phyloP scores from a whole-genome alignment of 2,329 filamentous ascomycete species.

The Nothopassalora personata region DNA sequence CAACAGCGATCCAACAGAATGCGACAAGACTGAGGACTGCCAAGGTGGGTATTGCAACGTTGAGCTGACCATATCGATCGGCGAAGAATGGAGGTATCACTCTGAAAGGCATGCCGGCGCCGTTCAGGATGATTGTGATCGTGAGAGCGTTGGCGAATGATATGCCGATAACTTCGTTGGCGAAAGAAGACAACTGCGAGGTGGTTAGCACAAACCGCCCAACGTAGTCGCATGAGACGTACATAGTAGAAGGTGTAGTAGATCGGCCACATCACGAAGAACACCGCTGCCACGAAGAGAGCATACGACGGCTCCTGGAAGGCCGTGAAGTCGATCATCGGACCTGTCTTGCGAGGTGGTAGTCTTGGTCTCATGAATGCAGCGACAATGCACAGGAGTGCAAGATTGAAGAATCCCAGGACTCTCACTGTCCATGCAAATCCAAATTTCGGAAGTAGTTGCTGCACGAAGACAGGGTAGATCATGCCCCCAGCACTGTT shows the following conservation, averaged over 20 bases:
- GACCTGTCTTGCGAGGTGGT: conserved; percentile 40
- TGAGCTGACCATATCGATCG: conserved; percentile 53
- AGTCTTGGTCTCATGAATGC: conserved; percentile 38
- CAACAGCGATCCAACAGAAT: conserved; percentile 54
- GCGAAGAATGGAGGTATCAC: conserved; percentile 50
- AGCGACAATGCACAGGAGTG: conserved; percentile 32
- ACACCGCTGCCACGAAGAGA: conserved; percentile 32
- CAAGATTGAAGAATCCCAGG: conserved; percentile 56
- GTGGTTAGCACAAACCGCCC: background rate
- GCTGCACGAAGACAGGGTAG: conserved; percentile 52
- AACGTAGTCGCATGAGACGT: conserved; percentile 13
- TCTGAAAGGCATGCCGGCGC: conserved; percentile 51
- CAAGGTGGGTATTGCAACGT: conserved; percentile 49
- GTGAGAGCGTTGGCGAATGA: conserved; percentile 47
- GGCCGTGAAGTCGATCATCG: conserved; percentile 38
- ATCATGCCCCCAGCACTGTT: conserved; percentile 58
- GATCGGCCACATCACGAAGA: conserved; percentile 31
- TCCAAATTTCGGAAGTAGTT: conserved; percentile 55
- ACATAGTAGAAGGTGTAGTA: conserved; percentile 46
- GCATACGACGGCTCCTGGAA: conserved; percentile 40
- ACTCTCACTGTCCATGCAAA: conserved; percentile 62
- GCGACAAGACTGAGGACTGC: conserved; percentile 44
- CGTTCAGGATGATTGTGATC: conserved; percentile 55
- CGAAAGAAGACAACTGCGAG: conserved; percentile 32
- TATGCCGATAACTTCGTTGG: conserved; percentile 34